phyloP scores from a whole-genome alignment of 192 early-diverging fungal genomes.

The Fimicolochytrium jonesii region DNA sequence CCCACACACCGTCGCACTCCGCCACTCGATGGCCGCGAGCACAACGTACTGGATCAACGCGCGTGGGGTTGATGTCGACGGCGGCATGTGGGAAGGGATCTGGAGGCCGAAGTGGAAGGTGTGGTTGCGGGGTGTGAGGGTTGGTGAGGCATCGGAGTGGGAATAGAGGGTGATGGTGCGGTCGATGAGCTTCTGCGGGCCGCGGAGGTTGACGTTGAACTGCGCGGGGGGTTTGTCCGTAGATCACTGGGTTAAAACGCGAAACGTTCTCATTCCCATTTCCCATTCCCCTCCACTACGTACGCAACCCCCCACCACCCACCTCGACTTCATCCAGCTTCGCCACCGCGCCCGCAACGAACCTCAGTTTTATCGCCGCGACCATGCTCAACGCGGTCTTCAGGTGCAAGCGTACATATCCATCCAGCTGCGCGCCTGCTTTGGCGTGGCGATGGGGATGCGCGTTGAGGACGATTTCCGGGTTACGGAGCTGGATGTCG shows the following conservation, averaged over 20 bases:
- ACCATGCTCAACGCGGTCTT: neutral
- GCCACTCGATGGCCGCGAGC: conserved; percentile 17
- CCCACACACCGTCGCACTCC: conserved; percentile 8
- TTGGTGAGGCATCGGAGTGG: neutral
- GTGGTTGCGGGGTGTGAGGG: conserved; percentile 14
- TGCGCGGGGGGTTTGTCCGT: no score
- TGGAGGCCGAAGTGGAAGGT: conserved; percentile 14
- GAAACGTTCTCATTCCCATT: no score
- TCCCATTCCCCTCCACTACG: no score
- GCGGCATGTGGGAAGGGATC: conserved; percentile 19
- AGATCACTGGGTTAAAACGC: no score
- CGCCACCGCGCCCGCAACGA: conserved; percentile 22
- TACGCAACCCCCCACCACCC: no score
- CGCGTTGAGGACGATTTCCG: no score
- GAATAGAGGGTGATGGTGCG: conserved; percentile 9
- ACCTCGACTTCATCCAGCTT: conserved; percentile 11
- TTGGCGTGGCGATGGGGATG: no score
- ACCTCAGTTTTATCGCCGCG: conserved; percentile 8
- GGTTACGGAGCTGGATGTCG: no score
- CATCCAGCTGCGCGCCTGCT: no score
- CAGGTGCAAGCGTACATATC: conserved; percentile 5
- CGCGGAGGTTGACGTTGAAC: conserved; percentile 13
- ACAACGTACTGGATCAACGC: conserved; percentile 23
- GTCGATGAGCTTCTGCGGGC: conserved; percentile 16
- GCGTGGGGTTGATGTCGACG: conserved; percentile 6